phyloP scores from a whole-genome alignment of 2,329 filamentous ascomycete genomes.

The Phoma herbarum region DNA sequence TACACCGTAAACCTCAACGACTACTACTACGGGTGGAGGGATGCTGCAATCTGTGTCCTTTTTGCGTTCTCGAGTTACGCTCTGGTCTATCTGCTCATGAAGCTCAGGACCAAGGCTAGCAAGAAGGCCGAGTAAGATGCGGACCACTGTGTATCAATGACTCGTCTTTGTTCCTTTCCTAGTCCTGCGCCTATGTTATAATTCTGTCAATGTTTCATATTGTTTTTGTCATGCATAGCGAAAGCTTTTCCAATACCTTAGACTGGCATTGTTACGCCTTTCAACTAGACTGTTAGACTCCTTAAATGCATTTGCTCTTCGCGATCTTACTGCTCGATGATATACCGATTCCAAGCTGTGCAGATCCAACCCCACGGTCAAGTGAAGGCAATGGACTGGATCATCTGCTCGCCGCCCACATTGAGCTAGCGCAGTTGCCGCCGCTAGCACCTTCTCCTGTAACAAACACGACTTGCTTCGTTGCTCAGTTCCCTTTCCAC shows the following conservation, averaged over 20 bases:
- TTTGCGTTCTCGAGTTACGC: conserved; percentile 66
- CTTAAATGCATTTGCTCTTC: neutral
- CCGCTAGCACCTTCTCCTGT: no score
- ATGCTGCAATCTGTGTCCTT: conserved; percentile 67
- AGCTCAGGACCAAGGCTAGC: conserved; percentile 52
- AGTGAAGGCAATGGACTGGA: no score
- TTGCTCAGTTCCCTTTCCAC: no score
- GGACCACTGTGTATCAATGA: no score
- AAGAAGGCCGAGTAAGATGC: conserved; percentile 50
- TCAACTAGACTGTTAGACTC: neutral
- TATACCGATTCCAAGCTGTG: no score
- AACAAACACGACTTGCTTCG: no score
- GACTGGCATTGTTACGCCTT: neutral
- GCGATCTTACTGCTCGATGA: no score
- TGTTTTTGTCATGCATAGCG: neutral
- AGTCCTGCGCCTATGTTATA: neutral
- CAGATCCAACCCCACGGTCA: no score
- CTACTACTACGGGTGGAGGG: conserved; percentile 72
- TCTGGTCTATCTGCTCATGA: conserved; percentile 57
- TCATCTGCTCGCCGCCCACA: no score
- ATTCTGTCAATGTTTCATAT: neutral
- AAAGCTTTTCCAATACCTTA: neutral
- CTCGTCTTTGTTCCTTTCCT: neutral
- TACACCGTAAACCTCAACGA: conserved; percentile 66
- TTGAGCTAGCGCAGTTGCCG: no score